Evolutionary conservation across 2,329 filamentous ascomycete species (phyloP), one percentile per base, ranked within the genome.

Genomic region (Colletotrichum abscissum): DNA sequence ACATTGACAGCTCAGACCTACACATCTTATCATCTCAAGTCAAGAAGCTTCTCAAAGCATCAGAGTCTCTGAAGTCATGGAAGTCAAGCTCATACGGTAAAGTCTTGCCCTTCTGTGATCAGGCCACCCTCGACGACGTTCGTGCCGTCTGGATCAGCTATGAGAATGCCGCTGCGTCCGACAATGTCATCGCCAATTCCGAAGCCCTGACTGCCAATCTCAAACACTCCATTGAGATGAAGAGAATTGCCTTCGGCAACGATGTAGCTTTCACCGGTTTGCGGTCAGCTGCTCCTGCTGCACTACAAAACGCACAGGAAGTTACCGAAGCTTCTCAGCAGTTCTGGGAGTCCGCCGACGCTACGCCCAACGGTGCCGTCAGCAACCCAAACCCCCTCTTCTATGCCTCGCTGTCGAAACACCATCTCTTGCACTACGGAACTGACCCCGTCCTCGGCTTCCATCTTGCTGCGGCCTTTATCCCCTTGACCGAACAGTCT

Each of bases 391-490:
- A 89, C 75, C 88, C 90, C 52, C 78, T 86, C 8, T 73, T 75
- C 26, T 59, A 63, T 19, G 62, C 69, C 73, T n/a, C 81, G 0
- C 70, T 85, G 3, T 82, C 81, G 0, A 73, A 78, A 4, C 73
- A 78, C n/a, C 80, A 81, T 1, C 74, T 81, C 2, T 79, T 91
- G 33, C 85, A 88, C 71, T 86, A 87, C 76, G 83, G 81, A 5
- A 84, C 83, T 4, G 82, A 91, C 72, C 90, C 90, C 0, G 74
- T 90, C 0, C 76, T 87, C 6, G 86, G 89, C 1, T 92, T 88
- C 70, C 90, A 92, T 78, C 82, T 92, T n/a, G 87, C 88, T 2
- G 80, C 84, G 1, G 87, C 85, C 2, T 84, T 83, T 71, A 81
- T 82, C 2, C 76, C 81, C 0, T 79, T 88, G 1, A 75, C 80